Conservation (phyloP, 116 monocot species). For the Dioscorea cayenensis region DNA sequence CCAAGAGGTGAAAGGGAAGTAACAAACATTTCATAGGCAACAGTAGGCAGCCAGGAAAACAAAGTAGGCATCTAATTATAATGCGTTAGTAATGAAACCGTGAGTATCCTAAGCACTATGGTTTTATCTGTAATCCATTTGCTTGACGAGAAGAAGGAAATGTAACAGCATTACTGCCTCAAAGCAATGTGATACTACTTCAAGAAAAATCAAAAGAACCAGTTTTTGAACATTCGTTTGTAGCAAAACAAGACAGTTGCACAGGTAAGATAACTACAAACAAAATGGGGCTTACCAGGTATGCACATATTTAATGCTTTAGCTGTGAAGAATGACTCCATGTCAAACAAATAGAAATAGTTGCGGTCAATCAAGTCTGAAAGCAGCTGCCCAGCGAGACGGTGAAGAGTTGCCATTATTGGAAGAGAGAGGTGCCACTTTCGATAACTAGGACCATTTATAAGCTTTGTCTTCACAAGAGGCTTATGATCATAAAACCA, state of each 20-base stretch:
- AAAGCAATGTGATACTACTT: too few relatives aligned
- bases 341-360: conserved; percentile 96
- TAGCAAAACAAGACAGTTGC: not conserved
- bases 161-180: too few relatives aligned
- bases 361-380: conserved; percentile 91
- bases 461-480: conserved; percentile 92
- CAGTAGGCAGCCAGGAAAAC: too few relatives aligned
- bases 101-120: too few relatives aligned
- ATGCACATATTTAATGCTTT: conserved; percentile 98
- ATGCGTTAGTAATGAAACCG: too few relatives aligned
- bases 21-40: too few relatives aligned
- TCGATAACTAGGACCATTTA: conserved; percentile 96
- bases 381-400: conserved; percentile 83
- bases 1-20: too few relatives aligned
- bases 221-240: too few relatives aligned
- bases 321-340: conserved; percentile 97
- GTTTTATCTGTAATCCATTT: too few relatives aligned
- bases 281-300: conserved; percentile 46
- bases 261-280: not conserved
- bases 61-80: too few relatives aligned
- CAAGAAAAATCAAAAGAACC: too few relatives aligned
- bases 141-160: too few relatives aligned
- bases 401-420: conserved; percentile 95
- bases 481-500: conserved; percentile 99
- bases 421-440: conserved; percentile 99